Percentiles rank a stretch among this genome's conserved stretches.
Conservation (phyloP, 2,329 filamentous ascomycete species). For the Aureobasidium sp. region DNA sequence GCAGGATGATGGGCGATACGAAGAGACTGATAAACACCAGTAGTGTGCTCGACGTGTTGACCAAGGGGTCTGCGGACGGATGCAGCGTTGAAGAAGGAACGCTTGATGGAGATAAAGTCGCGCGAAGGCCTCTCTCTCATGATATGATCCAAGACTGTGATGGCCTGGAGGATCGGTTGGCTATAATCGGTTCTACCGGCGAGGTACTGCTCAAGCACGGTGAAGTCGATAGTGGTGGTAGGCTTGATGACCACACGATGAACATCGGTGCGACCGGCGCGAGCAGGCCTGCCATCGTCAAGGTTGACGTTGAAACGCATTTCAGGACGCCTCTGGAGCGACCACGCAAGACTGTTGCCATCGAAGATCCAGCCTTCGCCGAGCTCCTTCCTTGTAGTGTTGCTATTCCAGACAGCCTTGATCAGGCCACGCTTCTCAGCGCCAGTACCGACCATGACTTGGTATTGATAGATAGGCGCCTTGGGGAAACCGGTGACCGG, state of each 20-base stretch:
- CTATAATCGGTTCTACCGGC: constrained; percentile 53
- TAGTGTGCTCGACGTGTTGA: constrained; percentile 66
- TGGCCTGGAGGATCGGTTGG: constrained; percentile 64
- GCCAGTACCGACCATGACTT: constrained; percentile 59
- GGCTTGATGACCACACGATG: constrained; percentile 57
- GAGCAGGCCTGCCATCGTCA: constrained; percentile 53
- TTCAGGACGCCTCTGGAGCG: constrained; percentile 31
- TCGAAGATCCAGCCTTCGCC: constrained; percentile 65
- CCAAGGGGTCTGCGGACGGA: constrained; percentile 47
- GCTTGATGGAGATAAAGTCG: constrained; percentile 63
- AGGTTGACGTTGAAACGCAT: constrained; percentile 53
- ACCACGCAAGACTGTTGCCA: constrained; percentile 82
- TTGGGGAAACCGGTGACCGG: constrained; percentile 55
- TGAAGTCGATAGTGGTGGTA: constrained; percentile 60
- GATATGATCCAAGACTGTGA: constrained; percentile 88
- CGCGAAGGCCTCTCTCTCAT: constrained; percentile 71
- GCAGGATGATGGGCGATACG: constrained; percentile 58
- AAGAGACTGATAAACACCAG: constrained; percentile 83
- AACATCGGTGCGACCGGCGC: constrained; percentile 35
- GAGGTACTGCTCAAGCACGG: constrained; percentile 60
- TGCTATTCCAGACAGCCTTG: constrained; percentile 69
- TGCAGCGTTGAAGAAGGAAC: constrained; percentile 68
- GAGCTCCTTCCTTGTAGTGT: constrained; percentile 51
- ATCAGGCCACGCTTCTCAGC: constrained; percentile 59
- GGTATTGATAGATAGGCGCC: constrained; percentile 70